Base-by-base conservation (phyloP, 768 basidiomycete genomes). In the Astraeus odoratus region DNA sequence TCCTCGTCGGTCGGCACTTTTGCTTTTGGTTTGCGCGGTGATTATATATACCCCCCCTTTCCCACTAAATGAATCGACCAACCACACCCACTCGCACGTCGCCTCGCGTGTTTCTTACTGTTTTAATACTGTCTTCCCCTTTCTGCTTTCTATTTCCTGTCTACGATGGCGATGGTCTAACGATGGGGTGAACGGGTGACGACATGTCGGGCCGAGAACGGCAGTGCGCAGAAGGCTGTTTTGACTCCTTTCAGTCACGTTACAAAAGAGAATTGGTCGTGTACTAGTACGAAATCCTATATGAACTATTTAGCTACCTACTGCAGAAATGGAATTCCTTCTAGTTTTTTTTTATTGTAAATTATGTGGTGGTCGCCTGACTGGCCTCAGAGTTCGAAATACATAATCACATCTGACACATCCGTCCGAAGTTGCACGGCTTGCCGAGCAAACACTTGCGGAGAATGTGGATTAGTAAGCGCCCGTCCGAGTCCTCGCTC, bases 271-370 rank as follows among this genome's bases (percentile, higher is more conserved):
- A 39, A 39, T 39, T 24, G 30, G 22, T 22, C 8, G 37, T 39
- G 37, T 39, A 39, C 37, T 39, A 23, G 37, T 39, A 39, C 16
- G 37, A 38, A 38, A 39, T 15, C 22, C 37, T 22, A 22, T 38
- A 39, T 13, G 37, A 39, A n/a, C n/a, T 39, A 39, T 39, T 39
- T 39, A 39, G 37, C 39, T 41, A 29, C 18, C n/a, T 18, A 5
- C 12, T 18, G 12, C 35, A 36, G 26, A 27, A 41, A 41, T 41
- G 39, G 39, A 41, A 41, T 41, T n/a, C n/a, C n/a, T n/a, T n/a
- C 26, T 27, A 27, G 39, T 16, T 9, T 41, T 24, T n/a, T 38
- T 41, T 29, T 27, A 30, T 29, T 10, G 25, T 13, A 20, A 29
- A 41, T 41, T 29, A 29, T 26, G 18, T 26, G 27, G 18, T 18